Conservation (phyloP, 2,329 filamentous ascomycete species). For the Aureobasidium sp. region DNA sequence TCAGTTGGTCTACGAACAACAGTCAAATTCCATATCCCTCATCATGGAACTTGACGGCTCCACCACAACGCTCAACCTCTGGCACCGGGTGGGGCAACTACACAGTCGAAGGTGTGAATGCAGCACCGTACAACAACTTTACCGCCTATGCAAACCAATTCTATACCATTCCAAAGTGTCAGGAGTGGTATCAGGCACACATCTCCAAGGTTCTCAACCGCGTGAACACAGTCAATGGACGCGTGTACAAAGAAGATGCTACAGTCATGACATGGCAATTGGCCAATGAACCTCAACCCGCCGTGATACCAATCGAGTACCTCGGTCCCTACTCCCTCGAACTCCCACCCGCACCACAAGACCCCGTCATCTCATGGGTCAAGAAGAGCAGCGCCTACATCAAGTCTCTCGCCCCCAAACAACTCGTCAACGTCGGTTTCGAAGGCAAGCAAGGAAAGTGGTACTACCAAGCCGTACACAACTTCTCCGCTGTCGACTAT, state of each 20-base stretch:
- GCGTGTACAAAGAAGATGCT: constrained; percentile 28
- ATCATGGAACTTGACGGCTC: constrained; percentile 30
- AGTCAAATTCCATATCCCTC: constrained; percentile 28
- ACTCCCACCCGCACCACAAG: constrained; percentile 22
- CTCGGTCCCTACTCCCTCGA: constrained; percentile 23
- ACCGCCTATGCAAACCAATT: constrained; percentile 26
- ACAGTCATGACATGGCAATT: constrained; percentile 35
- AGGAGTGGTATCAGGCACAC: constrained; percentile 30
- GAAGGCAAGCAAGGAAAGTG: constrained; percentile 32
- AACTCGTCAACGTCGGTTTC: constrained; percentile 31
- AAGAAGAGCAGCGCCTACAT: constrained; percentile 29
- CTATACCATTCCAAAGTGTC: constrained; percentile 27
- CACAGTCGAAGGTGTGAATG: constrained; percentile 26
- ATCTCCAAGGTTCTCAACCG: constrained; percentile 29
- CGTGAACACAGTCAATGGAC: constrained; percentile 29
- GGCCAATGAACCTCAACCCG: constrained; percentile 31
- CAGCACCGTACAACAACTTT: constrained; percentile 23
- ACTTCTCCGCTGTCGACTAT: constrained; percentile 29
- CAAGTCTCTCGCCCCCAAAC: constrained; percentile 26
- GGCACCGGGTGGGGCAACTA: constrained; percentile 33
- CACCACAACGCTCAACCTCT: constrained; percentile 24
- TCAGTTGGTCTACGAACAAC: constrained; percentile 28
- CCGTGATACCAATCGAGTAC: constrained; percentile 19
- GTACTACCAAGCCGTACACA: constrained; percentile 31
- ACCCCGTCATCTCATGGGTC: constrained; percentile 30